Base-by-base conservation (phyloP, 805 yeast species). In the Cyberlindnera suaveolens region DNA sequence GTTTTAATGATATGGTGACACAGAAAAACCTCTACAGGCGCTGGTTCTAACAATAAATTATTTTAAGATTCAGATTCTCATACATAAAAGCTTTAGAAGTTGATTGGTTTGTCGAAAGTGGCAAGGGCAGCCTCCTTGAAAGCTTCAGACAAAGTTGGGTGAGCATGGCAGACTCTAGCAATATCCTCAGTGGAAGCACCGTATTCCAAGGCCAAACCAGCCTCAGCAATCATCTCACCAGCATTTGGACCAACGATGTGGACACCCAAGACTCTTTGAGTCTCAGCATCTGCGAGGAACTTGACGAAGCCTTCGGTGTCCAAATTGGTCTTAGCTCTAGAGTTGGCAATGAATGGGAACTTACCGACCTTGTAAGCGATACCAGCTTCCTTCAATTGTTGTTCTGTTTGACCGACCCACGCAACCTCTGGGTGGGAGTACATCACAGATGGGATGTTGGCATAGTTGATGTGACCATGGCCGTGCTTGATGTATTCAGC, bases 211-310 rank as follows among this genome's bases (percentile, higher is more conserved):
- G 99, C 99, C 64, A 93, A 77, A 54, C 96, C 95, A 51, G 89
- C 97, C 75, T 95, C 99, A 53, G 95, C 98, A 65, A 93, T 93
- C 96, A 93, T 87, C 76, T 93, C 99, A 71, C 99, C 99, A 47
- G 99, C 99, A 63, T 87, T 90, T 56, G 99, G 85, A 57, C 99
- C 99, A 56, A 90, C 84, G 65, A 93, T 91, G 74, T 93, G 99
- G 49, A 85, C 89, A 67, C 99, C 99, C 54, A 93, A 74, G 36
- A 93, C 78, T 69, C 99, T 82, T 72, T 93, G 96, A 50, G 99
- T 91, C 71, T 91, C 96, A 54, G 95, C 90, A 68, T 93, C 99
- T 49, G 96, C 90, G 53, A 93, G 66, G 63, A 93, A 80, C 76
- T 93, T 93, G 61, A 93, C 99, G 59, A 93, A 86, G 48, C 99